Percentiles rank a stretch among this genome's conserved stretches.
These are phyloP conservation scores for Passiflora organensis DNA, from an alignment of 345 rosid species.

Conservation along the genomic window DNA sequence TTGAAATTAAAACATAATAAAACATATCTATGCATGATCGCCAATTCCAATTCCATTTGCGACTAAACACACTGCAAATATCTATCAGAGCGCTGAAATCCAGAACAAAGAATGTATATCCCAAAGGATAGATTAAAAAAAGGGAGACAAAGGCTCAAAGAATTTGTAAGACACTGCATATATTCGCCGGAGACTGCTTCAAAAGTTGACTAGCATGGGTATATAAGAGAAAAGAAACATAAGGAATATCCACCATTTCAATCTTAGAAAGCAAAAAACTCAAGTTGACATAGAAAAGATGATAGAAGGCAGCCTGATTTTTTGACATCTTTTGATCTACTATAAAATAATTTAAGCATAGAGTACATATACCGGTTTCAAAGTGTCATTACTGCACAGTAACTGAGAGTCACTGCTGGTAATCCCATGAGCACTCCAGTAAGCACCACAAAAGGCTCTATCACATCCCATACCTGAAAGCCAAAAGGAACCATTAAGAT, in stretches of 20 bases:
- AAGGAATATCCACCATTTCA: not conserved
- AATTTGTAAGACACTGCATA: too few relatives aligned
- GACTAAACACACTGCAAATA: too few relatives aligned
- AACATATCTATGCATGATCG: too few relatives aligned
- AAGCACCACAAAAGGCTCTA: slow-evolving; percentile 80
- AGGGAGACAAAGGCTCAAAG: too few relatives aligned
- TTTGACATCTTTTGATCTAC: not conserved
- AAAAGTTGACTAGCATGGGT: too few relatives aligned
- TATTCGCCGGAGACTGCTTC: too few relatives aligned
- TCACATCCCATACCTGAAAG: slow-evolving; percentile 82
- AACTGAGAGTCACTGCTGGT: slow-evolving; percentile 31
- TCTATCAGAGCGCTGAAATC: too few relatives aligned
- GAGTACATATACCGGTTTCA: slow-evolving; percentile 30
- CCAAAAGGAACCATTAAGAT: not conserved
- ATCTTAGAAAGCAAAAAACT: not conserved
- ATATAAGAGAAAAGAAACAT: too few relatives aligned
- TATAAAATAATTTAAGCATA: not conserved
- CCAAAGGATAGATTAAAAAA: too few relatives aligned
- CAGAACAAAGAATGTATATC: too few relatives aligned
- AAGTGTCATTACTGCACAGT: slow-evolving; percentile 52
- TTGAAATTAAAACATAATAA: too few relatives aligned
- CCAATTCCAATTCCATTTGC: too few relatives aligned
- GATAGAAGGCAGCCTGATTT: not conserved
- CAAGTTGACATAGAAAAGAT: not conserved
- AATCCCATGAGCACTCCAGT: slow-evolving; percentile 63